Percentiles rank a stretch among this genome's conserved stretches.
These are phyloP conservation scores for Elaeis oleifera DNA, from an alignment of 202 grass and related monocot genomes.

Conservation along the genomic window DNA sequence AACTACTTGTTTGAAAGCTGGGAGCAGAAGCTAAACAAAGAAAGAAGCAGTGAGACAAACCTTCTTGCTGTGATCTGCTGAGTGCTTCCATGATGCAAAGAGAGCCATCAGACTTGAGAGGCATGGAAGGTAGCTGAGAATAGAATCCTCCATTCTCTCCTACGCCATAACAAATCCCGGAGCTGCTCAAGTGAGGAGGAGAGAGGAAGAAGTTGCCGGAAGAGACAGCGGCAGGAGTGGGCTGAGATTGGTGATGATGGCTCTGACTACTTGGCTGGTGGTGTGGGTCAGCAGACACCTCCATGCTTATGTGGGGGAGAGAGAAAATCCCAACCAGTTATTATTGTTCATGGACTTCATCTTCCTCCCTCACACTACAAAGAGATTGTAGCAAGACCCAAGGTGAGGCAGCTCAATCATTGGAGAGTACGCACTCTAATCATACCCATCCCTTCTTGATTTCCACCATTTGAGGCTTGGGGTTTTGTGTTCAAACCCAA, in stretches of 20 bases:
- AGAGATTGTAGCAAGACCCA: slow-evolving; percentile 22
- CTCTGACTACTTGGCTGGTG: slow-evolving; percentile 27
- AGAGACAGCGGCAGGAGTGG: slow-evolving; percentile 24
- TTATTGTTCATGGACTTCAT: slow-evolving; percentile 60
- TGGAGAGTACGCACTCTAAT: slow-evolving; percentile 59
- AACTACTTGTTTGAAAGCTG: slow-evolving; percentile 20
- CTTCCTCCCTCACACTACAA: slow-evolving; percentile 13
- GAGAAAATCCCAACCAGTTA: slow-evolving; percentile 86
- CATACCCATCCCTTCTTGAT: slow-evolving; percentile 34
- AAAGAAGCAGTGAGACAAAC: slow-evolving; percentile 6
- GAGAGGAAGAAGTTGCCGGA: slow-evolving; percentile 24
- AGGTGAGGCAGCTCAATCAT: slow-evolving; percentile 72
- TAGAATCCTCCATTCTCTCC: slow-evolving; percentile 37
- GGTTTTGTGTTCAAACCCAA: slow-evolving; percentile 30
- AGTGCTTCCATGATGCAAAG: slow-evolving; percentile 99
- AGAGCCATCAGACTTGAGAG: slow-evolving; percentile 86
- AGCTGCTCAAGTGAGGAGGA: slow-evolving; percentile 9
- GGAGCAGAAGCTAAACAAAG: slow-evolving; percentile 11
- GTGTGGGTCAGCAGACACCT: slow-evolving; percentile 28
- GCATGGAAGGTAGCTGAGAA: slow-evolving; percentile 92
- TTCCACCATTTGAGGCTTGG: slow-evolving; percentile 44
- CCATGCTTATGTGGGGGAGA: slow-evolving; percentile 76
- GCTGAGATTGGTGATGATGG: slow-evolving; percentile 33
- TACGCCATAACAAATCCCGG: slow-evolving; percentile 40
- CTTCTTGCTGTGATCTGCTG: slow-evolving; percentile 39